These are phyloP conservation scores for Fusarium torreyae DNA, from an alignment of 2,329 filamentous ascomycete species.

Conservation along the genomic window DNA sequence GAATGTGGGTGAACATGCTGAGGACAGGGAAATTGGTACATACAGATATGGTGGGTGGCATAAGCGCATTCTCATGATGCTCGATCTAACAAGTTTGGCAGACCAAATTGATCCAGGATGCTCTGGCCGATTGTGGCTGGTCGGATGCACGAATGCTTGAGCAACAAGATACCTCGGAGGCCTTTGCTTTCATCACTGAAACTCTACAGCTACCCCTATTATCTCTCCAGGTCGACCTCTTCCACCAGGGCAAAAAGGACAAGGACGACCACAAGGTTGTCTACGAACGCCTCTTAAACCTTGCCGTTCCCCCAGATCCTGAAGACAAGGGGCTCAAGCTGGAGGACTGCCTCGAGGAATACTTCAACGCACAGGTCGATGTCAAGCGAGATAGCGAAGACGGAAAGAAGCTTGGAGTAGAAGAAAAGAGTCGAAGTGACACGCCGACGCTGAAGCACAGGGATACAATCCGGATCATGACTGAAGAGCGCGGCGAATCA, in stretches of 20 bases:
- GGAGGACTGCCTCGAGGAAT: slow-evolving; percentile 92
- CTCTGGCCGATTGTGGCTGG: slow-evolving; percentile 91
- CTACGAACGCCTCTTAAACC: slow-evolving; percentile 89
- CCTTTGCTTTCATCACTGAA: slow-evolving; percentile 94
- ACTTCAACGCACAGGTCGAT: slow-evolving; percentile 95
- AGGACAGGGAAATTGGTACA: slow-evolving; percentile 88
- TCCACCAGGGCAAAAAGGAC: slow-evolving; percentile 88
- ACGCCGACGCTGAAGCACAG: slow-evolving; percentile 49
- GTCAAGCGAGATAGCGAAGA: slow-evolving; percentile 81
- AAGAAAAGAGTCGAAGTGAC: slow-evolving; percentile 48
- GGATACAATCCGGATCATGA: slow-evolving; percentile 55
- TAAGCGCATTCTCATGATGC: background rate
- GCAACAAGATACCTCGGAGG: slow-evolving; percentile 96
- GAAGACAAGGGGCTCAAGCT: slow-evolving; percentile 81
- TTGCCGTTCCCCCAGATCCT: slow-evolving; percentile 86
- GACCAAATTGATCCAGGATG: slow-evolving; percentile 87
- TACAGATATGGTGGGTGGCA: slow-evolving; percentile 78
- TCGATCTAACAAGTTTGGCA: slow-evolving; percentile 57
- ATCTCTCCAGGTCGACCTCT: slow-evolving; percentile 93
- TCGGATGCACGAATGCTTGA: slow-evolving; percentile 80
- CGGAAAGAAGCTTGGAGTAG: slow-evolving; percentile 61
- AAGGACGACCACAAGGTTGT: slow-evolving; percentile 95
- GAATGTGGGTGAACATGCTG: slow-evolving; percentile 94
- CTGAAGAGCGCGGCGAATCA: slow-evolving; percentile 52
- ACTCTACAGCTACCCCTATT: slow-evolving; percentile 89